Base-by-base conservation (phyloP, 2,329 filamentous ascomycete genomes). In the Niveomyces coronatus region DNA sequence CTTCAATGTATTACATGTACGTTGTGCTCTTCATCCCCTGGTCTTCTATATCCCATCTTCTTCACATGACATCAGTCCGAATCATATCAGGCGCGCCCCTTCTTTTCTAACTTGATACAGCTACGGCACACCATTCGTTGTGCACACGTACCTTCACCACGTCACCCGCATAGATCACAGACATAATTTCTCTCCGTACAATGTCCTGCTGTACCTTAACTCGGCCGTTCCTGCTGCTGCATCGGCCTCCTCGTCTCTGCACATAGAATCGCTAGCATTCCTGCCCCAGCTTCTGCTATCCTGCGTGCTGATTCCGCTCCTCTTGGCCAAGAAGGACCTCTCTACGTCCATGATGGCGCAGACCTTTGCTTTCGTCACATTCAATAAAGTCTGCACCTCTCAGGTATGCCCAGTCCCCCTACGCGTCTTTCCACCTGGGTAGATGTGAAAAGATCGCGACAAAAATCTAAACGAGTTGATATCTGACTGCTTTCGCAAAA, bases 381-480 rank as follows among this genome's bases (percentile, higher is more conserved):
- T 96, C 51, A 98, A 98, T 65, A 98, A 98, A 65, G 91, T 98
- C 45, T 96, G 89, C 70, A 98, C 91, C 3, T 94, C 87, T 53
- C 89, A 96, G 73, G 86, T 91, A 72, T n/a, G n/a, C n/a, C n/a
- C n/a, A n/a, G n/a, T n/a, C n/a, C n/a, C n/a, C n/a, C n/a, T n/a
- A n/a, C n/a, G n/a, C n/a, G n/a, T n/a, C n/a, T n/a, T n/a, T n/a
- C n/a, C n/a, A n/a, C n/a, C n/a, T n/a, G n/a, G n/a, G n/a, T n/a
- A n/a, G n/a, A n/a, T n/a, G n/a, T n/a, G n/a, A n/a, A n/a, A n/a
- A n/a, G n/a, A n/a, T n/a, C n/a, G n/a, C n/a, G n/a, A n/a, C n/a
- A n/a, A n/a, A n/a, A n/a, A n/a, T n/a, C n/a, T n/a, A n/a, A n/a
- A n/a, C n/a, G n/a, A n/a, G n/a, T n/a, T n/a, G n/a, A n/a, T n/a